Evolutionary conservation across 1,284 basidiomycete species (phyloP).

Genomic region (Anthracocystis setariae): DNA sequence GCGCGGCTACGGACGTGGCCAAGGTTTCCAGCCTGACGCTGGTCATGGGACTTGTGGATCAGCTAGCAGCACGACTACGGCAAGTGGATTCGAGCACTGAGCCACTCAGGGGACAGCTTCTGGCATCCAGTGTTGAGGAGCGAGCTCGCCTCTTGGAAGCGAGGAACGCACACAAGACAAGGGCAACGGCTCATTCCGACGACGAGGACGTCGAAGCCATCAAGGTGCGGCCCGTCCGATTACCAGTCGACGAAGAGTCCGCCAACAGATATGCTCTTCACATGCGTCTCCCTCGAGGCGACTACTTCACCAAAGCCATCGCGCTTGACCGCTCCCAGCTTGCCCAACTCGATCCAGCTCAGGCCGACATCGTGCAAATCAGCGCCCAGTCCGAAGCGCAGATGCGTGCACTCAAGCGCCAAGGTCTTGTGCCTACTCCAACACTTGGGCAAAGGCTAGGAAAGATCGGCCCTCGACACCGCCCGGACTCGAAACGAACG

Average conservation of each 20-base stretch:
- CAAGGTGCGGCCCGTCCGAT: neutral
- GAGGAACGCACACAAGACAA: conserved; percentile 11
- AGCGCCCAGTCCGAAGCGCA: conserved; percentile 40
- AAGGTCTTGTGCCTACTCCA: conserved; percentile 28
- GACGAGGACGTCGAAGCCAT: neutral
- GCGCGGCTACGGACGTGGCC: conserved; percentile 12
- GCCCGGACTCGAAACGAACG: conserved; percentile 19
- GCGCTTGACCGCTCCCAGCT: conserved; percentile 26
- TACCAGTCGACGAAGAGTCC: conserved; percentile 7
- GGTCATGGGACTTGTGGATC: conserved; percentile 36
- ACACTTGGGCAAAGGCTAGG: conserved; percentile 47
- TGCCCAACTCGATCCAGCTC: conserved; percentile 44
- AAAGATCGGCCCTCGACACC: conserved; percentile 19
- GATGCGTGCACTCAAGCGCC: conserved; percentile 24
- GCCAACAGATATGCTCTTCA: conserved; percentile 57
- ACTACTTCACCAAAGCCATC: conserved; percentile 64
- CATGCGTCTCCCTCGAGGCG: conserved; percentile 61
- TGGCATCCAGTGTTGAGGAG: conserved; percentile 19
- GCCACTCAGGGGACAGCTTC: conserved; percentile 20
- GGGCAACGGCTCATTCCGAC: neutral
- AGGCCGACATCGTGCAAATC: conserved; percentile 57
- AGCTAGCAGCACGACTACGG: conserved; percentile 36
- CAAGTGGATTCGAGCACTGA: conserved; percentile 21
- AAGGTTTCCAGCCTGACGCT: conserved; percentile 31
- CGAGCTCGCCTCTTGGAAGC: conserved; percentile 19